Evolutionary conservation across 2,329 filamentous ascomycete species (phyloP), one percentile per base, ranked within the genome.

Genomic region (Aspergillus fumigatus): DNA sequence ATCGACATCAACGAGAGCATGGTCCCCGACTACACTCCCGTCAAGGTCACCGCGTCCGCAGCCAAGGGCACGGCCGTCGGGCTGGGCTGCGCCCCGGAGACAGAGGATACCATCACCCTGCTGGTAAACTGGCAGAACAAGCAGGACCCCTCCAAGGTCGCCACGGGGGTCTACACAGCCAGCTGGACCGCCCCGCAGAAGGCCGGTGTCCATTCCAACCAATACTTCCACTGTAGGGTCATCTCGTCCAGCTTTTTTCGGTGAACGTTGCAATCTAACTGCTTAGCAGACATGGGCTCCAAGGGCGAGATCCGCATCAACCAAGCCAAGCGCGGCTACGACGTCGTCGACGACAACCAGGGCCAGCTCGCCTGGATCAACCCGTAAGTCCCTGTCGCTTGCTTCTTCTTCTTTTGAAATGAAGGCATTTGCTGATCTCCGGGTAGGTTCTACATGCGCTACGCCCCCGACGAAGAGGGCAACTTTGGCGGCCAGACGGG

Each of bases 121-220:
- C 81, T 97, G 43, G 91, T 95, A 1, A 90, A 93, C 62, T 97
- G 92, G 93, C 84, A 85, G 64, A 89, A 89, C 77, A 85, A 84
- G 68, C 80, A 79, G 53, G 85, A 90, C 63, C 80, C 84, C 0
- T 78, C 76, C 58, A 92, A 89, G 77, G 80, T 85, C 55, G 93
- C 89, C 10, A 94, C 92, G 1, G 92, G 86, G 54, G 91, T 97
- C 7, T 97, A 96, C 77, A 97, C 93, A 11, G 90, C 92, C 10
- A 93, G 89, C 43, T 97, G 92, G 92, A 96, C 92, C 1, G 93
- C 93, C 6, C 92, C 93, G 11, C 89, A 95, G 72, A 89, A 88
- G 68, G 92, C 92, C 0, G 92, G 93, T 51, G 92, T 97, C n/a
- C 93, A 97, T 77, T 93, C 88, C 1, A 96, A 96, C 74, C 92